Base-by-base conservation (phyloP, 2,329 filamentous ascomycete genomes). In the Sclerotinia borealis region DNA sequence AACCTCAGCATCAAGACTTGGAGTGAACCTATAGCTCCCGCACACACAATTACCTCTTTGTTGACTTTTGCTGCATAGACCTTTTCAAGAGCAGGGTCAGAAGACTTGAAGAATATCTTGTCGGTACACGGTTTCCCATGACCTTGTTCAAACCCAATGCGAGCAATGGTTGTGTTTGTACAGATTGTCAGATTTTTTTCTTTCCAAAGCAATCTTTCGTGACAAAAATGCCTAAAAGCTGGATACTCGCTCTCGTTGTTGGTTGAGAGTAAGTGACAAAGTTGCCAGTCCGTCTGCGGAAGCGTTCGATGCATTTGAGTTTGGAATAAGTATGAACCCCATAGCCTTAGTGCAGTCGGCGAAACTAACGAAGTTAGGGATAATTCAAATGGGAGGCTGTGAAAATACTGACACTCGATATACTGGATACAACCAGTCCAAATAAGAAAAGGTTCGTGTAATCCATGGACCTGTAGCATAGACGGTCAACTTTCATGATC, bases 1-100 rank as follows among this genome's bases (percentile, higher is more conserved):
- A 27, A 66, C 61, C 61, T 66, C 4, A 66, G 56, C 64, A 66
- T 61, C 34, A 64, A 31, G 25, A 61, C 50, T 58, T 66, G 61
- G 22, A 50, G 64, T 39, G 61, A 64, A 22, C 56, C 61, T 15
- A 66, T 15, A 27, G 61, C 36, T 29, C 64, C 61, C 2, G 55
- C 51, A n/a, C 61, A 64, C 17, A 64, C 51, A 48, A 64, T 54
- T 3, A 64, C 64, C 25, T 66, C 61, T 48, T 64, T 64, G 2
- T 39, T 56, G 10, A 64, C 56, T 43, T 59, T 59, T 8, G 37
- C 51, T 15, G 45, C 45, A 31, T 58, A 62, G 13, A 17, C 19
- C 27, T 36, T 49, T 4, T 64, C n/a, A 34, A 5, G n/a, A 43
- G 39, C 55, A 15, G 27, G 11, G 15, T 59, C 39, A 3, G 50